Evolutionary conservation across 768 basidiomycete genomes (phyloP).

Genomic region (Rhizopogon sp.): DNA sequence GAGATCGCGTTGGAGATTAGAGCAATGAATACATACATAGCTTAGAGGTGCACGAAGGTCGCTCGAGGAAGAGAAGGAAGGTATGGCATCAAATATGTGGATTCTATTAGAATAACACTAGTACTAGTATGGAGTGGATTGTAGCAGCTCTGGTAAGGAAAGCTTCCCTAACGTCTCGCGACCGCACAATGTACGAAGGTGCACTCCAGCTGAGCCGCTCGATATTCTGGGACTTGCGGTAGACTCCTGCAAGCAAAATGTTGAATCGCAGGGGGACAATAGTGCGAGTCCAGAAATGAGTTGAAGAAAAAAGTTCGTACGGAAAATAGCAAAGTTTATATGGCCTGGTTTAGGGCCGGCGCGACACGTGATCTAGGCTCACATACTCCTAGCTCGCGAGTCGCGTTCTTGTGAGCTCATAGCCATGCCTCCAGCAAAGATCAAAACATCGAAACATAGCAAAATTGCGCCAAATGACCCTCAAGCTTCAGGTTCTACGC

Average conservation of each 20-base stretch:
- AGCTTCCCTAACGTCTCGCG: slow-evolving; percentile 13
- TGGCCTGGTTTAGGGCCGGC: not conserved
- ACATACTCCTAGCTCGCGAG: no score
- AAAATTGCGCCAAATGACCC: no score
- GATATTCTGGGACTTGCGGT: slow-evolving; percentile 29
- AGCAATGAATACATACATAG: no score
- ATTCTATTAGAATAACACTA: no score
- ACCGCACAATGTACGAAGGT: slow-evolving; percentile 9
- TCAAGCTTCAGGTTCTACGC: no score
- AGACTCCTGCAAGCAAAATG: slow-evolving; percentile 27
- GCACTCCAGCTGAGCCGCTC: slow-evolving; percentile 24
- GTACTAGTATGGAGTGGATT: not conserved
- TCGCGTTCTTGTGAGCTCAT: no score
- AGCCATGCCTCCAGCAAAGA: not conserved
- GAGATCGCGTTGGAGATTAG: no score
- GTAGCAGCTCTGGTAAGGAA: slow-evolving; percentile 33
- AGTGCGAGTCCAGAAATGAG: slow-evolving; percentile 32
- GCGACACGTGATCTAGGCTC: no score
- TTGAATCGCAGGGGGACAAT: slow-evolving; percentile 29
- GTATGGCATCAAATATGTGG: no score
- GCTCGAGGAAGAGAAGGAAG: no score
- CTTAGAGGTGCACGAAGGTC: no score
- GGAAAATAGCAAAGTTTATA: not conserved
- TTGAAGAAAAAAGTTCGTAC: slow-evolving; percentile 3
- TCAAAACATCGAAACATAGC: no score